Base-by-base conservation (phyloP, 371 early-diverging fungal species). In the Batkoa obscura region DNA sequence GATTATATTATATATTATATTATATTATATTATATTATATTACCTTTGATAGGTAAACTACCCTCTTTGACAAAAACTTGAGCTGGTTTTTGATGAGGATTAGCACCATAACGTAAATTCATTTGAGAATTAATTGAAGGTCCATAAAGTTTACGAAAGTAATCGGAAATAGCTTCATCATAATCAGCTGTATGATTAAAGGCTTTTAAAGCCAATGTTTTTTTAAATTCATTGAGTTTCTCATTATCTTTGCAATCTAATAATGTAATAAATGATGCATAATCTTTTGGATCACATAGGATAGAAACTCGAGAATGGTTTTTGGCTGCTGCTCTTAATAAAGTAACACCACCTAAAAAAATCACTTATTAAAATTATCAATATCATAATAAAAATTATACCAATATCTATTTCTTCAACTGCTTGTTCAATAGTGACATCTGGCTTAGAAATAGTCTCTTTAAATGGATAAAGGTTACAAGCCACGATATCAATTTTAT, bases 391-490 rank as follows among this genome's bases (percentile, higher is more conserved):
- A 37, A 3, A 45, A 37, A 35, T 9, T 58, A 34, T 67, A 84
- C 89, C 96, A 68, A 96, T 96, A 65, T 96, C 97, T 63, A 96
- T 81, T 66, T 96, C 94, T 67, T 96, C 97, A 53, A 96, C 92
- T 56, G 94, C 94, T 64, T 90, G 77, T 35, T 92, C 73, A 62
- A 94, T 80, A 43, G 93, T 91, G 31, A 94, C 93, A 54, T 77
- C 86, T 35, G 72, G 73, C 66, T 82, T 80, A 38, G 90, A 85
- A 41, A 94, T 76, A 17, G 94, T 93, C 70, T 91, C 80, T 71
- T 90, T 81, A 79, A 96, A 96, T 47, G 95, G 97, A 66, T 96
- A 94, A 62, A 96, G 74, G 78, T 96, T 96, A 76, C 97, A 94
- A 32, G 91, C 86, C 56, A 96, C 95, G 63, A 83, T 78, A 66